Conservation (phyloP, 495 filamentous ascomycete species). For the Oleoguttula mirabilis region DNA sequence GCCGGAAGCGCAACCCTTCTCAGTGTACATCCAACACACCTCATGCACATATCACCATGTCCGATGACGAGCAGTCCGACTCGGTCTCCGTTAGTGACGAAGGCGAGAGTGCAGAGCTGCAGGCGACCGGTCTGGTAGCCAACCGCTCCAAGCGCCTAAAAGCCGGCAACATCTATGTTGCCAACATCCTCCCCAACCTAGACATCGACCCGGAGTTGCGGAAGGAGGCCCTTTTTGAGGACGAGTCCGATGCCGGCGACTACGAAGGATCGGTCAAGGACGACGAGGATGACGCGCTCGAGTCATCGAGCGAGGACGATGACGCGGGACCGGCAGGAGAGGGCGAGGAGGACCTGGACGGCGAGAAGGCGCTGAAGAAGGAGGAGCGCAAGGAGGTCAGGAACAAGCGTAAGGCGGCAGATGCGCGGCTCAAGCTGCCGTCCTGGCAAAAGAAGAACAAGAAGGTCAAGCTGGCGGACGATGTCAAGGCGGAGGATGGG, state of each 20-base stretch:
- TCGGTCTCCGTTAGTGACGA: slow-evolving; percentile 8
- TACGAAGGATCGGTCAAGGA: slow-evolving; percentile 18
- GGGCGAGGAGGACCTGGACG: slow-evolving; percentile 39
- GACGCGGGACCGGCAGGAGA: slow-evolving; percentile 32
- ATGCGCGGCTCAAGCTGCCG: slow-evolving; percentile 39
- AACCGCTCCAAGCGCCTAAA: slow-evolving; percentile 13
- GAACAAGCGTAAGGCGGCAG: slow-evolving; percentile 63
- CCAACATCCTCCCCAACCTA: slow-evolving; percentile 6
- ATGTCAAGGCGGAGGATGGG: slow-evolving; percentile 41
- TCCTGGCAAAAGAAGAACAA: slow-evolving; percentile 44
- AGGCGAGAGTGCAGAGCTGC: slow-evolving; percentile 9
- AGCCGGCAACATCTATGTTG: slow-evolving; percentile 18
- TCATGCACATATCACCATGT: slow-evolving; percentile 13
- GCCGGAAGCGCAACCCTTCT: no score
- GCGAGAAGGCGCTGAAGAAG: slow-evolving; percentile 41
- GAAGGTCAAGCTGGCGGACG: slow-evolving; percentile 55
- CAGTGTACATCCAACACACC: neutral
- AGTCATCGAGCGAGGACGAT: slow-evolving; percentile 65
- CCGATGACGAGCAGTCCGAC: slow-evolving; percentile 8
- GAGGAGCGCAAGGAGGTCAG: slow-evolving; percentile 34
- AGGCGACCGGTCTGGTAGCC: slow-evolving; percentile 16
- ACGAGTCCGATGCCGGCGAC: slow-evolving; percentile 14
- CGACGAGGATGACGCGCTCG: slow-evolving; percentile 35
- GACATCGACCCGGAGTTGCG: slow-evolving; percentile 17
- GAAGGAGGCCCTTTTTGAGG: slow-evolving; percentile 16